These are phyloP conservation scores for Dentiscutata heterogama DNA, from an alignment of 371 early-diverging fungal species.

Conservation along the genomic window DNA sequence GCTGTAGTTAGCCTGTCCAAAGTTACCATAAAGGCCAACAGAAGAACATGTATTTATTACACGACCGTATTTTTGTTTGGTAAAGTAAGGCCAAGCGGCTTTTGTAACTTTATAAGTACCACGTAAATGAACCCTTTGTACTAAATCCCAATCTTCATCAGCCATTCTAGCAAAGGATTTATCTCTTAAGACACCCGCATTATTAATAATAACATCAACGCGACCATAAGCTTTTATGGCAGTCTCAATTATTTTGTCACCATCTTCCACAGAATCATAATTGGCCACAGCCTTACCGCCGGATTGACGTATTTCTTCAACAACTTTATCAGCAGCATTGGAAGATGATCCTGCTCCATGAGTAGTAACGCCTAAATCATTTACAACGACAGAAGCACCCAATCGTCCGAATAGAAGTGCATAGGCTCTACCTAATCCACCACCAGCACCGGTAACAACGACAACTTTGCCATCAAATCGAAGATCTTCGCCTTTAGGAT, in stretches of 20 bases:
- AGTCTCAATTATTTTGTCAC: constrained; percentile 96
- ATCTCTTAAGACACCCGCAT: constrained; percentile 98
- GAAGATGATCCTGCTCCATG: constrained; percentile 63
- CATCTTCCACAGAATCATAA: constrained; percentile 97
- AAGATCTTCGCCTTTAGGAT: constrained; percentile 68
- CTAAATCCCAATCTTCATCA: constrained; percentile 96
- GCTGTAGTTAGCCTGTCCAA: constrained; percentile 98
- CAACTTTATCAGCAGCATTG: constrained; percentile 95
- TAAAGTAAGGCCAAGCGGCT: constrained; percentile 97
- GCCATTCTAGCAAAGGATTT: constrained; percentile 95
- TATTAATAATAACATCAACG: constrained; percentile 96
- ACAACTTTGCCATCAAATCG: constrained; percentile 89
- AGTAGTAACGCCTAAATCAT: constrained; percentile 83
- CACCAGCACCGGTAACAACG: constrained; percentile 94
- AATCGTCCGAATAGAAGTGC: constrained; percentile 85
- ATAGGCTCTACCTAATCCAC: constrained; percentile 91
- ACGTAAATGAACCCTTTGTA: constrained; percentile 92
- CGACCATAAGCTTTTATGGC: constrained; percentile 96
- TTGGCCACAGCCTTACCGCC: constrained; percentile 98
- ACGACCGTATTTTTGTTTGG: constrained; percentile 94
- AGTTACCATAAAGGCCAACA: constrained; percentile 99
- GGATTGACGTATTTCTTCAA: constrained; percentile 87
- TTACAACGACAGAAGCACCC: constrained; percentile 89
- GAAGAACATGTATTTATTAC: constrained; percentile 89
- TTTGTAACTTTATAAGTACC: constrained; percentile 96